Percentiles rank a stretch among this genome's conserved stretches.
Conservation (phyloP, 2,329 filamentous ascomycete species). For the Mollisiaceae sp. region DNA sequence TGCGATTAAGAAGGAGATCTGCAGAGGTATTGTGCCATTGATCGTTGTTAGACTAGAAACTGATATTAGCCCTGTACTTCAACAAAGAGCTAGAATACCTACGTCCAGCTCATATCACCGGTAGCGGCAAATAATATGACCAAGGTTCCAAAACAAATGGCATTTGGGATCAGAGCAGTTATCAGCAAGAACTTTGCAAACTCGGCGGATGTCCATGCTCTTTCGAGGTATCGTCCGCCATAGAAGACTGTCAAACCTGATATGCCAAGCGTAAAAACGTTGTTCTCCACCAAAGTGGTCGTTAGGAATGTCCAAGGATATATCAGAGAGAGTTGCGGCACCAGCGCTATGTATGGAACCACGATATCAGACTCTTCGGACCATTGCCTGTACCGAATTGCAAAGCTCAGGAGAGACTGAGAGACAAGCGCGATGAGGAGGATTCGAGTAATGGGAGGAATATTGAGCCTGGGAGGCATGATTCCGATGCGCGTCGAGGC, state of each 20-base stretch:
- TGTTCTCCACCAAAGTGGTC: conserved; percentile 88
- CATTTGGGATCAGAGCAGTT: conserved; percentile 79
- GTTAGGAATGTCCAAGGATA: conserved; percentile 94
- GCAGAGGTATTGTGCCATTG: conserved; percentile 85
- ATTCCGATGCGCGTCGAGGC: conserved; percentile 34
- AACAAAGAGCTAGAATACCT: conserved; percentile 47
- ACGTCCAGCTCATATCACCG: conserved; percentile 71
- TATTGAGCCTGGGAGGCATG: conserved; percentile 86
- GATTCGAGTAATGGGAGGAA: conserved; percentile 87
- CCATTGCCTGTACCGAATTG: conserved; percentile 76
- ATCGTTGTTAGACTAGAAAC: conserved; percentile 73
- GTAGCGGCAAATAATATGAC: conserved; percentile 75
- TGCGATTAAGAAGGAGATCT: conserved; percentile 92
- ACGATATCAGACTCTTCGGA: conserved; percentile 66
- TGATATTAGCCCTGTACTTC: conserved; percentile 39
- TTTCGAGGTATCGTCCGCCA: conserved; percentile 92
- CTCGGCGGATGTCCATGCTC: conserved; percentile 91
- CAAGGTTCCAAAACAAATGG: conserved; percentile 74
- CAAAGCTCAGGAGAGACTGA: conserved; percentile 82
- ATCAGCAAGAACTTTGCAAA: conserved; percentile 89
- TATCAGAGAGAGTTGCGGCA: conserved; percentile 80
- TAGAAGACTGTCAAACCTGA: conserved; percentile 83
- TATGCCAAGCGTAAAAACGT: conserved; percentile 82
- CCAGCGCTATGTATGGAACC: conserved; percentile 84
- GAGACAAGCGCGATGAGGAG: conserved; percentile 75